These are phyloP conservation scores for Syzygium aqueum DNA, from an alignment of 345 rosid species.

Conservation along the genomic window DNA sequence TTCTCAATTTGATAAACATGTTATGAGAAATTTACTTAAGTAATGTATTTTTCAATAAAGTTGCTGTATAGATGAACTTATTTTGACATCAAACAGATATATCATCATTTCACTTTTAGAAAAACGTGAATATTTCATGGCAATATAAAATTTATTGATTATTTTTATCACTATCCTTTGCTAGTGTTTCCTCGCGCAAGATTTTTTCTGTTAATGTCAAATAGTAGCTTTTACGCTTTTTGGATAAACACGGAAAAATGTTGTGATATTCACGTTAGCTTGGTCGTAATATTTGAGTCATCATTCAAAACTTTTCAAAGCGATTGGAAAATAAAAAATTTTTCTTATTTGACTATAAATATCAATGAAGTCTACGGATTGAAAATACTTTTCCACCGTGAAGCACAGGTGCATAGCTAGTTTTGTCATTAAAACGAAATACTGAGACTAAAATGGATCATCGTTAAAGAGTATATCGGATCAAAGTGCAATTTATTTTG, in stretches of 20 bases:
- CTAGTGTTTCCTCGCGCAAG: not conserved
- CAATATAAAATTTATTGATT: not conserved
- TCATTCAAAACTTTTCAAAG: not conserved
- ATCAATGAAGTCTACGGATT: not conserved
- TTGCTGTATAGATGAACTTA: not conserved
- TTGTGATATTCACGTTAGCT: not conserved
- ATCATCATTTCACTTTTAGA: not conserved
- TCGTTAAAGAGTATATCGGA: not conserved
- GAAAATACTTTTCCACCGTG: not conserved
- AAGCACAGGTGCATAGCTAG: not conserved
- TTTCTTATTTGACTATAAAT: not conserved
- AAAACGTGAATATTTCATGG: too few relatives aligned
- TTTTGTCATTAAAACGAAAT: not conserved
- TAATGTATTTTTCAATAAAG: not conserved
- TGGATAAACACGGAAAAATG: not conserved
- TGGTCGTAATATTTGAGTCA: too few relatives aligned
- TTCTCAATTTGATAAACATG: not conserved
- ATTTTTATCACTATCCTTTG: not conserved
- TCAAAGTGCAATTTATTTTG: not conserved
- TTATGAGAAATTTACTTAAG: not conserved
- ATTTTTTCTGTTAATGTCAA: not conserved
- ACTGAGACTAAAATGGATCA: not conserved
- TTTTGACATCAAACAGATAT: not conserved
- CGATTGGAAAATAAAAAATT: not conserved
- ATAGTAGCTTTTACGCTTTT: not conserved